These are phyloP conservation scores for Mucor saturninus DNA, from an alignment of 371 early-diverging fungal genomes.

Conservation along the genomic window DNA sequence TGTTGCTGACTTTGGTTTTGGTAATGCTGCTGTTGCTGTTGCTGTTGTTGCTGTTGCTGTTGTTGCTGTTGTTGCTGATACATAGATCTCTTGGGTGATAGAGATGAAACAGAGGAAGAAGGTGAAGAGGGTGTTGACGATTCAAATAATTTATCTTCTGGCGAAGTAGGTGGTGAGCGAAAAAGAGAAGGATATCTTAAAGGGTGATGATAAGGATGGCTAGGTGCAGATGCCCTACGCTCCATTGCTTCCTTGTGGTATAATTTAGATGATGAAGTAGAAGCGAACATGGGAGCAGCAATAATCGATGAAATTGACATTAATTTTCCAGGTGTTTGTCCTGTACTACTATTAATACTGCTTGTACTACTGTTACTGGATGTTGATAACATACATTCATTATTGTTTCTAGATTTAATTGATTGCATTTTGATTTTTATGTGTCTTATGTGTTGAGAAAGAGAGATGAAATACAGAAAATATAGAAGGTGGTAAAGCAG, in stretches of 20 bases:
- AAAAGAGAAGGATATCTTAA: constrained; percentile 19
- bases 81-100: constrained; percentile 9
- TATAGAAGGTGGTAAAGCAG: neutral
- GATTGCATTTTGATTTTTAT: constrained; percentile 18
- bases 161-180: constrained; percentile 44
- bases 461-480: constrained; percentile 1
- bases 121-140: constrained; percentile 37
- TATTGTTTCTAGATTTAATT: constrained; percentile 15
- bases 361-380: constrained; percentile 17
- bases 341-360: neutral
- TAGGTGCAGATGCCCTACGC: constrained; percentile 28
- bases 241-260: constrained; percentile 26
- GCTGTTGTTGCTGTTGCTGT: neutral
- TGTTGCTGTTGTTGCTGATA: neutral
- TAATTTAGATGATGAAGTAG: constrained; percentile 14
- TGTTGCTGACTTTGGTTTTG: constrained; percentile 8
- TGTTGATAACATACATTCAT: constrained; percentile 12
- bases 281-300: constrained; percentile 29
- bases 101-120: constrained; percentile 22
- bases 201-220: constrained; percentile 22
- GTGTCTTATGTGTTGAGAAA: neutral
- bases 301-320: constrained; percentile 52
- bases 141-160: constrained; percentile 31
- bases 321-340: constrained; percentile 23
- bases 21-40: constrained; percentile 6